Percentiles rank a stretch among this genome's conserved stretches.
phyloP scores from a whole-genome alignment of 108 stramenopile genomes.

The Nitzschia palea region DNA sequence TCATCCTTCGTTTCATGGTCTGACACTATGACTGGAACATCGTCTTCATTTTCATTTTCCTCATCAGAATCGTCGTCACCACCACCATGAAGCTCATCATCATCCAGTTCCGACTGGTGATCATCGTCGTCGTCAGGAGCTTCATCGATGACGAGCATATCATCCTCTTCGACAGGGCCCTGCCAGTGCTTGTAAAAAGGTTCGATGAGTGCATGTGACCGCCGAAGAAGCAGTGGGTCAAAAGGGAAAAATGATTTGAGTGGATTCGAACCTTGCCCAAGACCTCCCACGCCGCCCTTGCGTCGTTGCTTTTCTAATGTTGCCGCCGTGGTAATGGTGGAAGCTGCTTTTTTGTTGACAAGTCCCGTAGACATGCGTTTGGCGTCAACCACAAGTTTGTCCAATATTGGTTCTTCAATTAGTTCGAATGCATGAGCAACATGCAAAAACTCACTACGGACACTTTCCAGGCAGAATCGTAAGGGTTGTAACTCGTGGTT shows the following conservation, averaged over 20 bases:
- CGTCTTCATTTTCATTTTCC: constrained; percentile 30
- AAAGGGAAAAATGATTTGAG: constrained; percentile 97
- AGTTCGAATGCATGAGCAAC: constrained; percentile 60
- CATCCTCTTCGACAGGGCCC: constrained; percentile 54
- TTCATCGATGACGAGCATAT: constrained; percentile 31
- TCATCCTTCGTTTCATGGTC: constrained; percentile 1
- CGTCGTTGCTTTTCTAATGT: constrained; percentile 65
- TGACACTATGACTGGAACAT: constrained; percentile 12
- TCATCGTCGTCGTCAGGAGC: constrained; percentile 11
- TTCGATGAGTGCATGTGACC: constrained; percentile 77
- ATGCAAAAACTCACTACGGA: constrained; percentile 90
- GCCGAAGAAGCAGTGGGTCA: constrained; percentile 91
- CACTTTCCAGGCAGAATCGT: constrained; percentile 91
- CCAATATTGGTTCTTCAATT: constrained; percentile 15
- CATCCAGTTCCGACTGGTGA: constrained; percentile 25
- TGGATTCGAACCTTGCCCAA: constrained; percentile 91
- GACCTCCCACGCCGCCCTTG: constrained; percentile 84
- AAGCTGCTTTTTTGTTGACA: constrained; percentile 44
- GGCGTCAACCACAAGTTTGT: constrained; percentile 36
- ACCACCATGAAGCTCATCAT: constrained; percentile 13
- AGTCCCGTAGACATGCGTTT: constrained; percentile 31
- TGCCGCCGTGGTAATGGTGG: constrained; percentile 63
- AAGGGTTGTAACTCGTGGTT: constrained; percentile 80
- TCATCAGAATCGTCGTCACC: constrained; percentile 8
- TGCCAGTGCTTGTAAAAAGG: constrained; percentile 88